A percentile compares a stretch with the other conserved stretches of the same genome.
Evolutionary conservation across 192 early-diverging fungal species (phyloP).

Genomic region (Coemansia sp.): DNA sequence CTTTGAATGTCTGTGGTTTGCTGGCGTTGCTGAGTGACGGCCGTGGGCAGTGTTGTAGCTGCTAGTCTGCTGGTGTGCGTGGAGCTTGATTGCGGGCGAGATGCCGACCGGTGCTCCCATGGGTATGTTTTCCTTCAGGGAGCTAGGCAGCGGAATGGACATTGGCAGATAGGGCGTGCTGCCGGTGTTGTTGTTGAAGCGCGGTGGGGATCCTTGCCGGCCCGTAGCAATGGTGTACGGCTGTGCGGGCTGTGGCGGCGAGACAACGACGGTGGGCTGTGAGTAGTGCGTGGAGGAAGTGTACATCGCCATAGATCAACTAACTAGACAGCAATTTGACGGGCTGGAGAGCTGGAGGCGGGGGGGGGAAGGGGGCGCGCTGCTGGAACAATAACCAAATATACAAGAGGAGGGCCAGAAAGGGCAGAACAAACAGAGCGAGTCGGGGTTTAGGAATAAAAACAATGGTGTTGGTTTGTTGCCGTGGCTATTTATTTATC

Average conservation of each 20-base stretch:
- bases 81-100: not conserved
- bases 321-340: not conserved
- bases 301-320: not conserved
- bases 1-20: not conserved
- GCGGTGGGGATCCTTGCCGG: not conserved
- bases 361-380: not conserved
- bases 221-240: not conserved
- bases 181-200: not conserved
- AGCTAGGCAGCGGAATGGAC: slow-evolving; percentile 24
- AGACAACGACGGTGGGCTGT: slow-evolving; percentile 4
- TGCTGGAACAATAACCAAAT: slow-evolving; percentile 1
- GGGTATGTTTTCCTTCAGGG: not conserved
- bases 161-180: slow-evolving; percentile 13
- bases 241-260: not conserved
- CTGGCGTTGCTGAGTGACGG: not conserved
- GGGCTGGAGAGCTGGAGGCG: not conserved
- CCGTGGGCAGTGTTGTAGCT: not conserved
- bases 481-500: not conserved
- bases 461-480: not conserved
- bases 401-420: not conserved
- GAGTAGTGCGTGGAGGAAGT: not conserved
- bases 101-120: not conserved
- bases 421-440: not conserved
- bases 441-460: not conserved
- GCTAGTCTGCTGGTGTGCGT: not conserved